Evolutionary conservation across 108 stramenopile genomes (phyloP), one percentile per base, ranked within the genome.

Genomic region (Cyclostephanos invisitatus): DNA sequence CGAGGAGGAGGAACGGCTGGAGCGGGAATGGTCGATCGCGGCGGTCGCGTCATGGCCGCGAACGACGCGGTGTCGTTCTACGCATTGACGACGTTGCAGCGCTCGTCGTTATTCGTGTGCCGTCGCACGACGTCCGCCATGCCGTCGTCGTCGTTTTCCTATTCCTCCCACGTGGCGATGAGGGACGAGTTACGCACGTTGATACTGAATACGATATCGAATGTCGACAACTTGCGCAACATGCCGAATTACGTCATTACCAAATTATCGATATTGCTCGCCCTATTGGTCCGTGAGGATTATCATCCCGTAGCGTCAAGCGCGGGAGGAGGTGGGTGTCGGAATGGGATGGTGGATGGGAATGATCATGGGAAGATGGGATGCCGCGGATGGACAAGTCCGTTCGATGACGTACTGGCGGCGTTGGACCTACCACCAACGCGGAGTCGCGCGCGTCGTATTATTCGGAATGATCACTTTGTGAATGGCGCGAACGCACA

Each of bases 261-360:
- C 59, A 88, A 88, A 59, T 77, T 86, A 35, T 81, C 78, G 32
- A 83, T 88, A 12, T n/a, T 88, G 27, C 50, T 88, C 65, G 83
- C 87, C 2, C 38, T 64, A 17, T 70, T 86, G 9, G 82, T 88
- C 18, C 70, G 82, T 42, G 60, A 69, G 38, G 85, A 86, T 46
- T 88, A 80, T 59, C 70, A 80, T 59, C 70, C 78, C 20, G 59
- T 58, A 24, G 7, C 37, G 18, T 3, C 3, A 32, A 32, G 3
- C 4, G 32, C 32, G 32, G 32, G 32, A 4, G 32, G 32, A 4
- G 32, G 32, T n/a, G n/a, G n/a, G n/a, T n/a, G n/a, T n/a, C n/a
- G n/a, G n/a, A n/a, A n/a, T n/a, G n/a, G n/a, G n/a, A n/a, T n/a
- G n/a, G n/a, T n/a, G n/a, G n/a, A n/a, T n/a, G 32, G 32, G 32